Base-by-base conservation (phyloP, 129 eudicot genomes). In the Smallanthus sonchifolius region DNA sequence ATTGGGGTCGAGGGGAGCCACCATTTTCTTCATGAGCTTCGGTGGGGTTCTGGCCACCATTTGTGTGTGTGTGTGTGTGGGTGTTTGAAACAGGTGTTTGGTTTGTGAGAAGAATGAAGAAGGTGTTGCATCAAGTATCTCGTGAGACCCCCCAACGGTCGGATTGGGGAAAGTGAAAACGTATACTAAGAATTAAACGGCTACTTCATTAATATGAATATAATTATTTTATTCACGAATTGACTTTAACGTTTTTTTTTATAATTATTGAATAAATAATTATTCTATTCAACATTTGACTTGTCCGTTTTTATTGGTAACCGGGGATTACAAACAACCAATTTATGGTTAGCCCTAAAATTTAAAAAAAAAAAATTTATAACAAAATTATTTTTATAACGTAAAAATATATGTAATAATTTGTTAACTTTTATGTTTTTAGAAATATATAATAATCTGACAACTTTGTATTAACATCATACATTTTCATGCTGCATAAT, bases 41-140 rank as follows among this genome's bases (percentile, higher is more conserved):
- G 87, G 91, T 86, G 98, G 97, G 84, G 82, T 90, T 90, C 92
- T 88, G 67, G 98, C 98, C 32, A 90, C 97, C 98, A 94, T 94
- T 69, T 6, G 62, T 56, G 34, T 42, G 48, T 63, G 65, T 75
- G 15, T 65, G 6, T 65, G 79, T 49, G 79, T 75, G 34, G 59
- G 45, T 77, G 51, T 24, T 59, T 68, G 73, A 45, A 68, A 68
- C 73, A 68, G 77, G 74, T 40, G 74, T 64, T 10, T 15, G 64
- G 9, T 42, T 34, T 42, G 15, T 42, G 1, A 7, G 32, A 17
- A 54, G 24, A 19, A 44, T 30, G 47, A 43, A 34, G 51, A 70
- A 16, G 64, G 10, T 69, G 74, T 49, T 34, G 48, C 45, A 69
- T 69, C 44, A 70, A 36, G 67, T 72, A 39, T 56, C 2, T 55